Base-by-base conservation (phyloP, 148 eudicot species). In the Diospyros lotus region DNA sequence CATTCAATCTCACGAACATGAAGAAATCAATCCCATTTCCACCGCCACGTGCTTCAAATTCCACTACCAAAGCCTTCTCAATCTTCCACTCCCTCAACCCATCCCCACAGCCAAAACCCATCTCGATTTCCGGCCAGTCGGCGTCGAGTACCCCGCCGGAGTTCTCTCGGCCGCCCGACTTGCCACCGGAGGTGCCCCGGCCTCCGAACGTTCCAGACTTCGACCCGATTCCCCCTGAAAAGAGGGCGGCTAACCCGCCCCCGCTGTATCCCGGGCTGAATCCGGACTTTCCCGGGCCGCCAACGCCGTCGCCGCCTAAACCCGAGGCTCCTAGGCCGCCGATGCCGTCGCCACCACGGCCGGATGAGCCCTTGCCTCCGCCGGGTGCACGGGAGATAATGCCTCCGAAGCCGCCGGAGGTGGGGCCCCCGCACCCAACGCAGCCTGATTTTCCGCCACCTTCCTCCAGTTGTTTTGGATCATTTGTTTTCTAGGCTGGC, bases 281-380 rank as follows among this genome's bases (percentile, higher is more conserved):
- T 8, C 87, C 80, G 1, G 84, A 81, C 1, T 84, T 84, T 70
- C 87, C 84, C 1, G 76, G 78, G 62, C 84, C 81, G 12, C 79
- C 84, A 1, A 56, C 1, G 11, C 82, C 82, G 2, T 14, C 64
- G 4, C 75, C 79, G 43, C 82, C 80, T 1, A 5, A 6, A 55
- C 84, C 82, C 0, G 82, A 84, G 39, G 76, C 50, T 4, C 87
- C 84, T 2, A 5, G 28, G 40, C 84, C 84, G 2, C 87, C 84
- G 4, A 41, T 5, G 38, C 69, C 46, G 40, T 41, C 48, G 1
- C 67, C 67, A 9, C 14, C 67, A 53, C 65, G 44, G 18, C 76
- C 77, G 1, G 76, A 58, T 66, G 76, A 64, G 45, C 52, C 52
- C 8, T 8, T 8, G 6, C 17, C 42, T 45, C 83, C 83, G 9